Conservation (phyloP, 1,284 basidiomycete genomes). For the Trametes hirsuta region DNA sequence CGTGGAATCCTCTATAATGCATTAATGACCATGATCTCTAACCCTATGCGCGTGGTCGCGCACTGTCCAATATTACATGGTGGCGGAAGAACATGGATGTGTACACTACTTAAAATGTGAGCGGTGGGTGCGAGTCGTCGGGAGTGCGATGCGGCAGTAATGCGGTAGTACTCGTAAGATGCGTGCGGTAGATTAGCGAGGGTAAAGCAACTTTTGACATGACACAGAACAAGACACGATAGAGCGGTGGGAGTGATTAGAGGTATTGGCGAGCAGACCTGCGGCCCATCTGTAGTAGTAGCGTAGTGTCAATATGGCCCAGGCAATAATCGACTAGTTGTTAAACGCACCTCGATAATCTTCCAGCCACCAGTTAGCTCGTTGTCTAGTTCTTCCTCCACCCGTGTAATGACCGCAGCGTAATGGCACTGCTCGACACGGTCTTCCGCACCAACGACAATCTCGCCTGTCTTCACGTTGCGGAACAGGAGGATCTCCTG, state of each 20-base stretch:
- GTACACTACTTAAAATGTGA: slow-evolving; percentile 20
- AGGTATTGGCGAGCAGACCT: slow-evolving; percentile 45
- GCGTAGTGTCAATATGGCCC: not conserved
- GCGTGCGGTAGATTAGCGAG: slow-evolving; percentile 14
- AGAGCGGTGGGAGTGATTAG: slow-evolving; percentile 21
- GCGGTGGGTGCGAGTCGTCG: slow-evolving; percentile 15
- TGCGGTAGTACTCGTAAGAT: not conserved
- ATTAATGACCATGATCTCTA: slow-evolving; percentile 20
- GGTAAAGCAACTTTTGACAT: slow-evolving; percentile 13
- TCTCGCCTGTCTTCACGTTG: slow-evolving; percentile 85
- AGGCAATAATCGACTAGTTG: not conserved
- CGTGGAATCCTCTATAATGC: slow-evolving; percentile 21
- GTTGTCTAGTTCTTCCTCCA: slow-evolving; percentile 86
- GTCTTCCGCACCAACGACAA: slow-evolving; percentile 86
- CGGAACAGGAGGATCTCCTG: slow-evolving; percentile 95
- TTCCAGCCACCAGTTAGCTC: slow-evolving; percentile 99
- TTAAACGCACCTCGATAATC: slow-evolving; percentile 81
- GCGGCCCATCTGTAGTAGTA: slow-evolving; percentile 41
- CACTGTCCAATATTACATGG: slow-evolving; percentile 10
- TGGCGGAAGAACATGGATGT: slow-evolving; percentile 6
- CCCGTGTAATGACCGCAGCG: slow-evolving; percentile 87
- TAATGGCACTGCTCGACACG: slow-evolving; percentile 94
- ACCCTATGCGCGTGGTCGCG: not conserved
- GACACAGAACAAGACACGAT: not conserved
- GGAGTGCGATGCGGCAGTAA: slow-evolving; percentile 1